Evolutionary conservation across 176 grass and related monocot genomes (phyloP).

Genomic region (Elaeis guineensis): DNA sequence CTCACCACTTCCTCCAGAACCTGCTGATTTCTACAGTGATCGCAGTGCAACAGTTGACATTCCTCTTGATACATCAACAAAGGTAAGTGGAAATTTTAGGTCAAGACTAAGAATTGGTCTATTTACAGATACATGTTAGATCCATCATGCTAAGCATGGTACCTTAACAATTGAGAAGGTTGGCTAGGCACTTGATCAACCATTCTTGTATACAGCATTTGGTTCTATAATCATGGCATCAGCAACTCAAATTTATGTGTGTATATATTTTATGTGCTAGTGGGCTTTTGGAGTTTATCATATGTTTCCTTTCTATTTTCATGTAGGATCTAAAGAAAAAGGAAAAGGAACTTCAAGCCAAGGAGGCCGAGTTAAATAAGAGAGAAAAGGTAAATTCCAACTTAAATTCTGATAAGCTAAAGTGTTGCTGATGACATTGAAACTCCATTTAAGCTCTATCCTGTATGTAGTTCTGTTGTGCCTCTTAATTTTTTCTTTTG

Average conservation of each 20-base stretch:
- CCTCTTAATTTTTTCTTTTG: too few species aligned
- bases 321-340: constrained; percentile 43
- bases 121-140: too few species aligned
- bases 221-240: too few species aligned
- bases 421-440: too few species aligned
- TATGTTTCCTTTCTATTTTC: background rate
- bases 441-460: too few species aligned
- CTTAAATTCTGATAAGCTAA: background rate
- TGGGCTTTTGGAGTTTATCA: background rate
- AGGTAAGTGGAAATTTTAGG: constrained; percentile 34
- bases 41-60: constrained; percentile 57
- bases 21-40: constrained; percentile 87
- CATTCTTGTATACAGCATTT: too few species aligned
- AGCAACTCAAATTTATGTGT: background rate
- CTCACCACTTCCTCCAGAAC: constrained; percentile 77
- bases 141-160: too few species aligned
- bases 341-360: constrained; percentile 51
- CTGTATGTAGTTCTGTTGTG: too few species aligned
- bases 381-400: constrained; percentile 42
- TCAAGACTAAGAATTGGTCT: too few species aligned
- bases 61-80: constrained; percentile 75
- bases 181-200: too few species aligned
- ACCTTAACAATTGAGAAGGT: too few species aligned
- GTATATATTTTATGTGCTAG: constrained; percentile 3
- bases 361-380: constrained; percentile 51